Evolutionary conservation across 83 land plant genomes (phyloP), one percentile per base, ranked within the genome.

Genomic region (Thuja plicata): DNA sequence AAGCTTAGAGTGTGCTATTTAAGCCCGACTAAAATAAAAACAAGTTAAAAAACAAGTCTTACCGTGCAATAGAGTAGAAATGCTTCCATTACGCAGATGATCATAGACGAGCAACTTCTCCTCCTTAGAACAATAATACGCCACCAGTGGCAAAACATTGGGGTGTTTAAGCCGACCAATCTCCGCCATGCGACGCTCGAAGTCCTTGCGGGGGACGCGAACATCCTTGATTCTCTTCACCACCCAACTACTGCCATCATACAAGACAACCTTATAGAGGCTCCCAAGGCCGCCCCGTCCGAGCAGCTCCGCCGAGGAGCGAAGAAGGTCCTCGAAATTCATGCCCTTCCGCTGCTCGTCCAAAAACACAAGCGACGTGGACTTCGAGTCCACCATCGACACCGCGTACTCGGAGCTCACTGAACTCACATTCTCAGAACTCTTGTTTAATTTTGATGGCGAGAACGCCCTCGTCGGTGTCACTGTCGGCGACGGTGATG

Each of bases 21-120:
- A 50, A 50, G 15, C 15, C 15, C 3, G 16, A 50, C 54, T 15
- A 12, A 50, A 50, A 50, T 12, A 50, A 50, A 50, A 11, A 50
- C 0, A 0, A 50, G 1, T 12, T 12, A 1, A 3, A 16, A 54
- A 54, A 54, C 0, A 15, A 66, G 5, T 35, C 43, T 86, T 87
- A 95, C 96, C 95, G 40, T 95, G 96, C 15, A 95, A n/a, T 0
- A 92, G 86, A 32, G 86, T 45, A 46, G 91, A 91, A 19, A 95
- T 57, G 88, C 89, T 95, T 9, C 92, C 90, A 2, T 80, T 45
- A 9, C 90, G 89, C 13, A 91, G 79, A 85, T 92, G 93, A 17
- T 95, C 95, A 81, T 92, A 92, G 48, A 95, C 88, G 2, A 95
- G 78, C 21, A 94, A 86, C 90, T 92, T 94, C 89, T 95, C 94